Conservation (phyloP, 106 monocot genomes). For the Acanthochlamys bracteata region DNA sequence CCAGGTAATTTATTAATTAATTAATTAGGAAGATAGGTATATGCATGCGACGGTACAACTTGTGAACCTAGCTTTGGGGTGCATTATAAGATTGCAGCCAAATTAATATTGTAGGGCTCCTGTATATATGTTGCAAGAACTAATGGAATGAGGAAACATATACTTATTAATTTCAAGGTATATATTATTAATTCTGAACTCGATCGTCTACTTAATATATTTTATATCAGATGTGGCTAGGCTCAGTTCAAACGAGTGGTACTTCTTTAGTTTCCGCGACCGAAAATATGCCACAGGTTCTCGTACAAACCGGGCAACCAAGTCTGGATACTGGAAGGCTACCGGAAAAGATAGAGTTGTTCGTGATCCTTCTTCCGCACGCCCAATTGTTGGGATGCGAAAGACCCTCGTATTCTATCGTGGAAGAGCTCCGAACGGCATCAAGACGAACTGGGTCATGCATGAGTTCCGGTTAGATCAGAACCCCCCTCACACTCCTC, state of each 20-base stretch:
- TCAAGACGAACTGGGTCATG: slow-evolving; percentile 57
- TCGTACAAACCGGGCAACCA: slow-evolving; percentile 55
- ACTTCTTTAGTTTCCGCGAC: slow-evolving; percentile 82
- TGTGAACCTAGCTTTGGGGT: too few species aligned
- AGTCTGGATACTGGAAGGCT: slow-evolving; percentile 62
- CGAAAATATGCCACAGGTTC: slow-evolving; percentile 64
- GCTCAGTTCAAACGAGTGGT: slow-evolving; percentile 60
- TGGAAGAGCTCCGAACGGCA: slow-evolving; percentile 56
- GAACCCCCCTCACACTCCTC: slow-evolving; percentile 37
- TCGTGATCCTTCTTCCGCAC: slow-evolving; percentile 15
- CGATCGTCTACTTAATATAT: background rate
- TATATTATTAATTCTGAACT: background rate
- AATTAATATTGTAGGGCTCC: too few species aligned
- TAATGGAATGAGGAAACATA: background rate
- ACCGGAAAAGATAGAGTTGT: slow-evolving; percentile 48
- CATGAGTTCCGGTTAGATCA: slow-evolving; percentile 58
- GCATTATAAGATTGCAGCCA: too few species aligned
- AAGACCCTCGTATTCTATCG: slow-evolving; percentile 63
- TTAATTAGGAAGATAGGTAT: too few species aligned
- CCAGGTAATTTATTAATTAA: slow-evolving; percentile 41
- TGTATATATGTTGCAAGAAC: background rate
- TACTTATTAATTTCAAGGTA: background rate
- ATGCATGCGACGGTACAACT: too few species aligned
- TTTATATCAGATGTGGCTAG: slow-evolving; percentile 44
- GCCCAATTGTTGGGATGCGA: slow-evolving; percentile 45